Evolutionary conservation across 345 rosid species (phyloP), one percentile per base, ranked within the genome.

Genomic region (Gossypium australe): DNA sequence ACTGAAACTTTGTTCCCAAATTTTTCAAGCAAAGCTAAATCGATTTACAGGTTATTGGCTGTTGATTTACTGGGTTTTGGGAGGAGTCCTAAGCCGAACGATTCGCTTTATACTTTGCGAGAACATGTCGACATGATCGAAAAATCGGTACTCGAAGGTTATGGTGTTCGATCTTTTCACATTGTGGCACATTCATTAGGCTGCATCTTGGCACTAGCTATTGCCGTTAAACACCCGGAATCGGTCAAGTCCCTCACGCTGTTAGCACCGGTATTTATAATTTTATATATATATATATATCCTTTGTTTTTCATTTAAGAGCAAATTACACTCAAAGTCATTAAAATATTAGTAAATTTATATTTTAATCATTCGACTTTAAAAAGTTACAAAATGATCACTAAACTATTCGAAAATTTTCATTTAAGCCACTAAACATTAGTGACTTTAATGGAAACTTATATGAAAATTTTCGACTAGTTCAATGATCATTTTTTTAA

Each of bases 91-190:
- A 96, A 96, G 92, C 99, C 99, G 0, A 84, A 81, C 1, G 98
- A 96, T 78, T 93, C 98, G 0, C 84, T 92, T 11, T 96, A 96
- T 87, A 96, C 99, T 0, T 76, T 93, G 14, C 88, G 82, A 83
- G 99, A 96, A 75, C 99, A 96, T 74, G 62, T 96, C 55, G 97
- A 96, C 63, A 93, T 89, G 98, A 96, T 93, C 52, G 99, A 93
- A 62, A 87, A 81, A 49, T 88, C 93, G 0, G 95, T 90, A 38
- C 82, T 88, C 22, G 85, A 86, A 62, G 85, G 85, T 7, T 82
- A 90, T 80, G 77, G 84, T 58, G 93, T 95, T 41, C 85, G 84
- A 79, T 87, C 99, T 22, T 95, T 93, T 85, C 99, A 93, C 88
- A 74, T 95, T 45, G 98, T 95, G 75, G 99, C 97, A 75, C 99